These are phyloP conservation scores for Ustilago hordei DNA, from an alignment of 1,284 basidiomycete genomes.

Conservation along the genomic window DNA sequence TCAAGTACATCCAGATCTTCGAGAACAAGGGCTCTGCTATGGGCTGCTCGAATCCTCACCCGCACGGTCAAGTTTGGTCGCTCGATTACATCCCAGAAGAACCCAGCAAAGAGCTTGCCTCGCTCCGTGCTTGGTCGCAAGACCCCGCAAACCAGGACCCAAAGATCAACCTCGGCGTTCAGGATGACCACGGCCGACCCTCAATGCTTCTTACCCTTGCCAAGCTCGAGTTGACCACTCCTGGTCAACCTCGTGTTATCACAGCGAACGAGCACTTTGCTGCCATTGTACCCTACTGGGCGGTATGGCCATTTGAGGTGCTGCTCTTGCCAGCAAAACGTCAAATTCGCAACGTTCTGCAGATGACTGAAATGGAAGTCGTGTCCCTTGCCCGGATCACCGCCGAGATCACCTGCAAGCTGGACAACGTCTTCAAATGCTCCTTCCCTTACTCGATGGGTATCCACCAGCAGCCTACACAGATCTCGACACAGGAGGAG, in stretches of 20 bases:
- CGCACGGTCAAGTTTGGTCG: slow-evolving; percentile 93
- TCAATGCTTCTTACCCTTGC: slow-evolving; percentile 89
- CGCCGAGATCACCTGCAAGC: slow-evolving; percentile 62
- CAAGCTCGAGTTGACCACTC: slow-evolving; percentile 76
- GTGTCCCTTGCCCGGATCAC: slow-evolving; percentile 71
- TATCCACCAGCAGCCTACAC: slow-evolving; percentile 78
- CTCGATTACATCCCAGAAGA: slow-evolving; percentile 66
- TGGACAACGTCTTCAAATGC: slow-evolving; percentile 71
- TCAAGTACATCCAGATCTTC: slow-evolving; percentile 70
- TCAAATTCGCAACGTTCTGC: slow-evolving; percentile 55
- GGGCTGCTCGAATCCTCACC: slow-evolving; percentile 96
- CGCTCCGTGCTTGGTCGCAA: slow-evolving; percentile 52
- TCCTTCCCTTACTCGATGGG: slow-evolving; percentile 98
- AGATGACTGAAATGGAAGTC: slow-evolving; percentile 53
- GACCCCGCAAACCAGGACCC: slow-evolving; percentile 37
- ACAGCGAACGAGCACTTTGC: slow-evolving; percentile 82
- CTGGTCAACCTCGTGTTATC: slow-evolving; percentile 76
- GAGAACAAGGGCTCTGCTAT: slow-evolving; percentile 95
- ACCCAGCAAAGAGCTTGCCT: slow-evolving; percentile 57
- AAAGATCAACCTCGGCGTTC: slow-evolving; percentile 69
- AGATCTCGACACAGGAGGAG: slow-evolving; percentile 71
- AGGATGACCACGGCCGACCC: slow-evolving; percentile 76
- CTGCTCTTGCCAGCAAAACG: slow-evolving; percentile 70
- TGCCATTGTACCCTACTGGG: slow-evolving; percentile 94
- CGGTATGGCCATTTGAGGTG: slow-evolving; percentile 92